Conservation (phyloP, 371 early-diverging fungal genomes). For the Mucor piriformis region DNA sequence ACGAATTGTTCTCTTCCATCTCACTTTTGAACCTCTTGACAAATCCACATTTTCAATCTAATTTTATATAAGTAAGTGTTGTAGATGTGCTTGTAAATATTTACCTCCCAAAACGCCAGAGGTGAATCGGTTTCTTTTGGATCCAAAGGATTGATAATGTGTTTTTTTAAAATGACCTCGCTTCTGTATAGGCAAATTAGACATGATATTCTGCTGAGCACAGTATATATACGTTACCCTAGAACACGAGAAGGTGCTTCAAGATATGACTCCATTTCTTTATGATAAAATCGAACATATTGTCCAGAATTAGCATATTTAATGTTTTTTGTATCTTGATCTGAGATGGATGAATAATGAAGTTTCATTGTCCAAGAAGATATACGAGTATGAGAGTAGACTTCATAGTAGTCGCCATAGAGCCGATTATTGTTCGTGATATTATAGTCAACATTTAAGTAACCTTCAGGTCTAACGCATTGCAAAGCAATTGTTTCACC, state of each 20-base stretch:
- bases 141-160: conserved; percentile 59
- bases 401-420: conserved; percentile 28
- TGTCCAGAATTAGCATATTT: conserved; percentile 45
- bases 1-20: conserved; percentile 49
- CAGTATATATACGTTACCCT: conserved; percentile 17
- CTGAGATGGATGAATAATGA: conserved; percentile 27
- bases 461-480: conserved; percentile 56
- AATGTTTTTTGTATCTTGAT: conserved; percentile 23
- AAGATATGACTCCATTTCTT: conserved; percentile 58
- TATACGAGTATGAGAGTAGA: conserved; percentile 38
- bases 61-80: background rate
- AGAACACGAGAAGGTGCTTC: conserved; percentile 24
- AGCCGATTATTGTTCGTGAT: conserved; percentile 25
- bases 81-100: background rate
- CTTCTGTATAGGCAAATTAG: background rate
- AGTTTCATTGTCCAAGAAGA: conserved; percentile 43
- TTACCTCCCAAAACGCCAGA: conserved; percentile 58
- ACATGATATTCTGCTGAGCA: conserved; percentile 1
- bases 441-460: conserved; percentile 39
- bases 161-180: conserved; percentile 33
- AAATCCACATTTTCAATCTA: conserved; percentile 43
- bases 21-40: conserved; percentile 36
- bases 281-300: conserved; percentile 58
- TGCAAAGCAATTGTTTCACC: conserved; percentile 57
- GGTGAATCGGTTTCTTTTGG: conserved; percentile 57